Evolutionary conservation across 2,329 filamentous ascomycete species (phyloP).

Genomic region (Penicillium brevicompactum): DNA sequence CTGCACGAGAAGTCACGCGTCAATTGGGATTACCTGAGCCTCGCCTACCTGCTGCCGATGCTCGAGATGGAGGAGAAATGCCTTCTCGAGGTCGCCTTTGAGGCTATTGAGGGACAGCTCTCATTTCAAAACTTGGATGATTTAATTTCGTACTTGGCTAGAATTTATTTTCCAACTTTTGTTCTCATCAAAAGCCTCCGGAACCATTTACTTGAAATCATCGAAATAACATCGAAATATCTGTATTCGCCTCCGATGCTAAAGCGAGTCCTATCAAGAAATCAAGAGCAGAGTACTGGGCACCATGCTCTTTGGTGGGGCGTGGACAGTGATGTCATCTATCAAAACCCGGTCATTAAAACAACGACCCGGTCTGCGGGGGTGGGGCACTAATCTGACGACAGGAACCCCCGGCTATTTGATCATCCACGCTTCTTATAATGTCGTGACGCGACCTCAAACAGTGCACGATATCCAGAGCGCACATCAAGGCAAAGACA

Average conservation of each 20-base stretch:
- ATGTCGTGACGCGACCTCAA: not conserved
- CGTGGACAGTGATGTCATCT: not conserved
- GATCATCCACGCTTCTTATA: not conserved
- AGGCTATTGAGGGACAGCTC: not conserved
- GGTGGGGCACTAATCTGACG: not conserved
- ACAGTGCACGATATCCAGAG: not conserved
- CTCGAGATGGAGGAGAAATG: conserved; percentile 8
- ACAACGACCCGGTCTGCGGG: not conserved
- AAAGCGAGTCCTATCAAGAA: no score
- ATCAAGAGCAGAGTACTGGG: no score
- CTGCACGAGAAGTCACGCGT: conserved; percentile 19
- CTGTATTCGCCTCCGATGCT: no score
- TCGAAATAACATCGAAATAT: no score
- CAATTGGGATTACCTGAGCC: conserved; percentile 21
- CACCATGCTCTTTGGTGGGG: no score
- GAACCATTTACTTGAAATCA: no score
- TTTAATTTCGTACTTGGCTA: no score
- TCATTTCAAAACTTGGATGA: no score
- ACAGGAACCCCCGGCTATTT: not conserved
- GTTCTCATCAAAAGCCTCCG: no score
- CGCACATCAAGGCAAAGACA: not conserved
- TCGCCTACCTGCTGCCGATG: conserved; percentile 22
- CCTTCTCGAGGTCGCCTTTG: conserved; percentile 10
- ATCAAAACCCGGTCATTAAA: not conserved
- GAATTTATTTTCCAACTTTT: no score